Percentiles rank a stretch among this genome's conserved stretches.
phyloP scores from a whole-genome alignment of 768 basidiomycete species.

The Boletus rubescentipes region DNA sequence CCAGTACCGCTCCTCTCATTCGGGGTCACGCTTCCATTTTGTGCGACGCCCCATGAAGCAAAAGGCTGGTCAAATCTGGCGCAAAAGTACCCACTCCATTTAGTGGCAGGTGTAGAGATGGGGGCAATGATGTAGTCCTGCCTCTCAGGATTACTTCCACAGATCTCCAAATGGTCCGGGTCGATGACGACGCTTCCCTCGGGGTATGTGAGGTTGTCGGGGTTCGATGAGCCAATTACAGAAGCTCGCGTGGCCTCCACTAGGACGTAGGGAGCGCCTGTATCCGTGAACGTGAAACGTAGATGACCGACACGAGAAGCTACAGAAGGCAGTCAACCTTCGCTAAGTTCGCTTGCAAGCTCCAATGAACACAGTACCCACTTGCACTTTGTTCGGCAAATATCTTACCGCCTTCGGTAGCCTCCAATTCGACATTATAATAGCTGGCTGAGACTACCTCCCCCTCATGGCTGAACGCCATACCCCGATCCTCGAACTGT shows the following conservation, averaged over 20 bases:
- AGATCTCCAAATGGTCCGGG: constrained; percentile 46
- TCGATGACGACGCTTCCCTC: constrained; percentile 50
- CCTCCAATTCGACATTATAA: constrained; percentile 58
- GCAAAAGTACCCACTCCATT: constrained; percentile 51
- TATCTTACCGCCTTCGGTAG: constrained; percentile 50
- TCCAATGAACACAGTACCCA: constrained; percentile 34
- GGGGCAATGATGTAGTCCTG: constrained; percentile 73
- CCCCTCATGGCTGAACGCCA: constrained; percentile 48
- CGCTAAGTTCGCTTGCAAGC: no score
- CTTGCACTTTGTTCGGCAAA: constrained; percentile 62
- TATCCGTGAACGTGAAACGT: constrained; percentile 60
- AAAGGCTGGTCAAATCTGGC: constrained; percentile 55
- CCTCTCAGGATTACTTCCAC: constrained; percentile 63
- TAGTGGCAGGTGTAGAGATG: constrained; percentile 38
- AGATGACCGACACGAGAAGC: constrained; percentile 77
- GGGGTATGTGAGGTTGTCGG: constrained; percentile 51
- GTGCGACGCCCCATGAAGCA: constrained; percentile 46
- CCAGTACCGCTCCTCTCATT: constrained; percentile 39
- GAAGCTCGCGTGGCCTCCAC: constrained; percentile 67
- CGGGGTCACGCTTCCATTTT: constrained; percentile 40
- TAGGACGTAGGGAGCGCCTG: constrained; percentile 53
- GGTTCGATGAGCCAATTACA: constrained; percentile 52
- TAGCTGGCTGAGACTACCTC: constrained; percentile 55
- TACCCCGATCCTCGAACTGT: constrained; percentile 58
- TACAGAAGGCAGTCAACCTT: constrained; percentile 25